Percentiles rank a stretch among this genome's conserved stretches.
Conservation (phyloP, 139 green algal genomes). For the Picochlorum sp. region DNA sequence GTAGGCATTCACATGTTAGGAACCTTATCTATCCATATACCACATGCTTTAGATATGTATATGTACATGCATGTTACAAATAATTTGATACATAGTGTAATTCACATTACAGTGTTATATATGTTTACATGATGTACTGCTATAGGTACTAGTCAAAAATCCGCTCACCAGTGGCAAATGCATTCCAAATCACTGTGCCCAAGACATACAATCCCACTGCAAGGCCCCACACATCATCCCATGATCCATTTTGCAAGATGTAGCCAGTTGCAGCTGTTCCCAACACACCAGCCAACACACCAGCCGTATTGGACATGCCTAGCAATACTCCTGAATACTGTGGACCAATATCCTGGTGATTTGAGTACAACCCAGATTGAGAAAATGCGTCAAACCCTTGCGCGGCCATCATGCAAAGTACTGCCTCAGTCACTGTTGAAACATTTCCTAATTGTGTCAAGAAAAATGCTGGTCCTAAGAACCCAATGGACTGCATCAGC, state of each 20-base stretch:
- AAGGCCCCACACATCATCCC: constrained; percentile 72
- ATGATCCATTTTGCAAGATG: constrained; percentile 69
- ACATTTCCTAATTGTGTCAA: constrained; percentile 73
- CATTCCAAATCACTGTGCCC: constrained; percentile 87
- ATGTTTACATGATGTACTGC: background rate
- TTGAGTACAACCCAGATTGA: constrained; percentile 87
- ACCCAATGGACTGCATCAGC: constrained; percentile 89
- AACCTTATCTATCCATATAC: too few species aligned
- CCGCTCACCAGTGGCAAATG: constrained; percentile 78
- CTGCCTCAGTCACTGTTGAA: constrained; percentile 47
- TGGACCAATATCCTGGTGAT: constrained; percentile 96
- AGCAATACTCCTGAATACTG: constrained; percentile 92
- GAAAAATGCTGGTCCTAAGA: constrained; percentile 92
- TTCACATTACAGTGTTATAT: background rate
- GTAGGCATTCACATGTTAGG: background rate
- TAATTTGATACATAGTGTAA: too few species aligned
- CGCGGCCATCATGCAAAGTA: constrained; percentile 86
- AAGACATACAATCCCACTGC: constrained; percentile 89
- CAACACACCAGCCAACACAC: constrained; percentile 89
- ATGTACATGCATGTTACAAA: too few species aligned
- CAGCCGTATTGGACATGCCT: constrained; percentile 93
- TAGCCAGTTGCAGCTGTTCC: constrained; percentile 80
- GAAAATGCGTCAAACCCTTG: constrained; percentile 91
- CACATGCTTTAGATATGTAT: too few species aligned
- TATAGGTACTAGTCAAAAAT: constrained; percentile 65